Base-by-base conservation (phyloP, 2,329 filamentous ascomycete genomes). In the Aspergillus ibericus region DNA sequence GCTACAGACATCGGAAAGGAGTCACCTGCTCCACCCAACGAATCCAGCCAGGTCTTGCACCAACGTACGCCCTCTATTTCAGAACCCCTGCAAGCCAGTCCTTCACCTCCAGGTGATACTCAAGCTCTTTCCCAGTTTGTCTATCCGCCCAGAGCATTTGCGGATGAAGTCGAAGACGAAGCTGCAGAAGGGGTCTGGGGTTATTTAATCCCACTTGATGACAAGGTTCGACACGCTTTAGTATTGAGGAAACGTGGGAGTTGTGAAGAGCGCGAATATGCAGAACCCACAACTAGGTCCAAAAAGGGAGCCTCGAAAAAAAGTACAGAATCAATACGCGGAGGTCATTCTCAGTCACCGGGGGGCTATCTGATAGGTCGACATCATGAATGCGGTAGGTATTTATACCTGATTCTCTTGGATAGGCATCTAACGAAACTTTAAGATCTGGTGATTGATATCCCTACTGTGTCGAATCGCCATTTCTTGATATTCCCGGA, bases 331-430 rank as follows among this genome's bases (percentile, higher is more conserved):
- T 81, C 66, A 72, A 82, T 35, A 85, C 83, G 56, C 88, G 90
- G 73, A 74, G 83, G 27, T 50, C 60, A 60, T 63, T 85, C 83
- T 6, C 78, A 86, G 18, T 82, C 89, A 13, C 88, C 92, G 0
- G 88, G 90, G 40, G 95, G 95, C 29, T 99, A 96, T 72, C 78
- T 99, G 55, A 89, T 99, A 62, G 95, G 95, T 36, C 85, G 95
- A 64, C 95, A 99, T 78, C 88, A 90, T 2, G 95, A 99, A 77
- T 98, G 95, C 75, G 92, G 90, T 93, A 83, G 72, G 90, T 82
- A 47, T 22, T 51, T 20, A 56, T 32, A 15, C 27, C 10, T 34
- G 25, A 27, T 32, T 20, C 10, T 49, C 20, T 13, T 29, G 22
- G 18, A 29, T 16, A 16, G n/a, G 15, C 36, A 49, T 36, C 67